Percentiles rank a stretch among this genome's conserved stretches.
Evolutionary conservation across 331 rosid species (phyloP).

Genomic region (Phaseolus coccineus): DNA sequence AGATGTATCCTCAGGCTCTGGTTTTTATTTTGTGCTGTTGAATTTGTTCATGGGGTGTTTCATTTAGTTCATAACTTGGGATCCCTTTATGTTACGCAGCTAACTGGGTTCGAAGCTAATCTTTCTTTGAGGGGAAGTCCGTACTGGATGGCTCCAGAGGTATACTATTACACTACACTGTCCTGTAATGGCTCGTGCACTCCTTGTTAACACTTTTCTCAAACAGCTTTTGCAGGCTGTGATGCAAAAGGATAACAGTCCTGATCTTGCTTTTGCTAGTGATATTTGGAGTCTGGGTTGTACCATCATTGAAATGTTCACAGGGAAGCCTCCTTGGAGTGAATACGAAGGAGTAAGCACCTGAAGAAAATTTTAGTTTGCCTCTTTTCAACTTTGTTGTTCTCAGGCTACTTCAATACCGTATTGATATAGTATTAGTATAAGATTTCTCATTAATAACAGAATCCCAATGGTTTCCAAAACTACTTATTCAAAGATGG

Average conservation of each 20-base stretch:
- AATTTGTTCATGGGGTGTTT: constrained; percentile 6
- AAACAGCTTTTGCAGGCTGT: constrained; percentile 73
- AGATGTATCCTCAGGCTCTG: constrained; percentile 23
- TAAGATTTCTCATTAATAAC: not conserved
- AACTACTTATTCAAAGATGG: constrained; percentile 3
- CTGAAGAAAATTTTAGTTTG: not conserved
- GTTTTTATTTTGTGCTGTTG: not conserved
- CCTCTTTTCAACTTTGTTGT: not conserved
- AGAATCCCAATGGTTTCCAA: not conserved
- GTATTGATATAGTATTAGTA: not conserved
- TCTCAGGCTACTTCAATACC: not conserved
- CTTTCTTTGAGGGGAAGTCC: constrained; percentile 85
- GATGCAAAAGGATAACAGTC: constrained; percentile 66
- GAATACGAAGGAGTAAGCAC: constrained; percentile 77
- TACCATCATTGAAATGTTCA: constrained; percentile 81
- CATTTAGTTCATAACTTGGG: constrained; percentile 28
- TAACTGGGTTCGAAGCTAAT: constrained; percentile 61
- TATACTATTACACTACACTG: constrained; percentile 42
- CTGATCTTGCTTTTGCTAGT: constrained; percentile 70
- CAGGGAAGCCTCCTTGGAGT: constrained; percentile 85
- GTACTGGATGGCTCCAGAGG: constrained; percentile 94
- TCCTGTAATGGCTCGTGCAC: constrained; percentile 17
- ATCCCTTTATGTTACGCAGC: constrained; percentile 55
- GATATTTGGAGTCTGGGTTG: constrained; percentile 88
- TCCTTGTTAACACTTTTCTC: constrained; percentile 43